Evolutionary conservation across 257 asterid species (phyloP).

Genomic region (Solanum paucissectum): DNA sequence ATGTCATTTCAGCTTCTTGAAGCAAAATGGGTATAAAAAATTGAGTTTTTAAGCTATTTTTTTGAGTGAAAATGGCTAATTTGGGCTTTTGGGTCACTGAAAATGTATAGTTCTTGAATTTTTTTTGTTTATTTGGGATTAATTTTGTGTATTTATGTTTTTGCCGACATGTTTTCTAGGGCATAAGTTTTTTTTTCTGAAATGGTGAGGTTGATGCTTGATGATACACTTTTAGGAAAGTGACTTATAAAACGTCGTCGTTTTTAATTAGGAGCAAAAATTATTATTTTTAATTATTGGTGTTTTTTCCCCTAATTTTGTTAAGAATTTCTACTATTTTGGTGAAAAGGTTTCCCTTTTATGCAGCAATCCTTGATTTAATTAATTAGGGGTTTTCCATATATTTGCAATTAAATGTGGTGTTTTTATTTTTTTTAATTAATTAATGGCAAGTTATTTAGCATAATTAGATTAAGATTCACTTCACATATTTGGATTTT

Average conservation of each 20-base stretch:
- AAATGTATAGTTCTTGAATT: background rate
- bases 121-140: background rate
- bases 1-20: background rate
- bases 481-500: background rate
- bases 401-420: background rate
- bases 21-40: background rate
- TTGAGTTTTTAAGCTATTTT: background rate
- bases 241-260: slow-evolving; percentile 16
- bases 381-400: background rate
- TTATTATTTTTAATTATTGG: background rate
- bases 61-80: background rate
- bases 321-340: background rate
- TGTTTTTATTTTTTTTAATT: background rate
- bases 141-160: background rate
- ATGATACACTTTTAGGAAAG: background rate
- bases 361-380: background rate
- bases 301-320: background rate
- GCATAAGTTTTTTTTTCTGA: background rate
- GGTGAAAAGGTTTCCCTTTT: background rate
- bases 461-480: background rate
- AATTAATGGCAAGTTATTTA: background rate
- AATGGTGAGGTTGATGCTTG: background rate
- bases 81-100: slow-evolving; percentile 1
- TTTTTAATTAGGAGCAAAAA: background rate
- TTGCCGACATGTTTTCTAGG: slow-evolving; percentile 10